These are phyloP conservation scores for Forsythia suspensa DNA, from an alignment of 257 asterid genomes.

Conservation along the genomic window DNA sequence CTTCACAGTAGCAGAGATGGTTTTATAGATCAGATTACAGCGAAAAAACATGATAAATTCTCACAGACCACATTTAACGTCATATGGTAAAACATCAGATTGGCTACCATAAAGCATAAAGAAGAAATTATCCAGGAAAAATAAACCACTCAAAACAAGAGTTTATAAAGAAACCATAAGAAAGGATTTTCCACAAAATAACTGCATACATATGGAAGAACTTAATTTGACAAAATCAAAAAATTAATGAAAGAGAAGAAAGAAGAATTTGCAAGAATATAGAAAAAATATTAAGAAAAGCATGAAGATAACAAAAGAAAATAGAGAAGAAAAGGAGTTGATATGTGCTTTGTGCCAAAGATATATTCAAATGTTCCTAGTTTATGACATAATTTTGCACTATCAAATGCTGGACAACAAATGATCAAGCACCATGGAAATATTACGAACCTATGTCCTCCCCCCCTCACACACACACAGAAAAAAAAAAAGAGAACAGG, in stretches of 20 bases:
- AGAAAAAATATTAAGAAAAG: too few species aligned
- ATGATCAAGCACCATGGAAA: background rate
- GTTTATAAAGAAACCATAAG: background rate
- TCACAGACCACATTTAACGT: slow-evolving; percentile 1
- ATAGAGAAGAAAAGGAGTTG: background rate
- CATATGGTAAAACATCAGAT: background rate
- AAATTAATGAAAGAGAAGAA: background rate
- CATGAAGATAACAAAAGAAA: background rate
- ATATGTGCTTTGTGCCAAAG: background rate
- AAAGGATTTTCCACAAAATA: background rate
- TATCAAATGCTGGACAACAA: background rate
- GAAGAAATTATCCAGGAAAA: background rate
- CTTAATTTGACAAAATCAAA: background rate
- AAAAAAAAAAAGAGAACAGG: background rate
- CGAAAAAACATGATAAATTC: slow-evolving; percentile 3
- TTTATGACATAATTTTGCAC: background rate
- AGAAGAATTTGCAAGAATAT: background rate
- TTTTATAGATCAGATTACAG: slow-evolving; percentile 17
- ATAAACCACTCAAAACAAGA: background rate
- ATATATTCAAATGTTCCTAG: background rate
- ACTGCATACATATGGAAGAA: background rate
- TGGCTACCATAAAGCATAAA: slow-evolving; percentile 1
- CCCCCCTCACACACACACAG: too few species aligned
- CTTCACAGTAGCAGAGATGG: background rate
- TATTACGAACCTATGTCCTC: background rate